Conservation (phyloP, 768 basidiomycete species). For the Roridomyces roridus region DNA sequence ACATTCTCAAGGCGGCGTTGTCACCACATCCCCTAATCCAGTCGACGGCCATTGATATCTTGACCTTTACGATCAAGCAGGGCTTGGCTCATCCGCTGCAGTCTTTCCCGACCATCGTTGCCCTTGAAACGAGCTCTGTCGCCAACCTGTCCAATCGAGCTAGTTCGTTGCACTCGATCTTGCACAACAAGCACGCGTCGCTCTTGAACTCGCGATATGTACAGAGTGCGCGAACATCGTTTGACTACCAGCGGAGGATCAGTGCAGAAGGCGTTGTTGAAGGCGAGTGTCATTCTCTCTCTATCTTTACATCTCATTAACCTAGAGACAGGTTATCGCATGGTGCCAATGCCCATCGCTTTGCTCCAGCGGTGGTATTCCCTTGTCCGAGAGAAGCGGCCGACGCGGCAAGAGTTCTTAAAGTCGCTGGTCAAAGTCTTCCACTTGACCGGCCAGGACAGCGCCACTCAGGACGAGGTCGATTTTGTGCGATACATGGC, state of each 20-base stretch:
- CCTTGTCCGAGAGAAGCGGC: conserved; percentile 90
- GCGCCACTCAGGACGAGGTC: conserved; percentile 77
- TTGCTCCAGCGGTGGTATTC: conserved; percentile 91
- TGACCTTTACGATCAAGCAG: conserved; percentile 93
- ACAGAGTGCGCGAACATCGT: conserved; percentile 81
- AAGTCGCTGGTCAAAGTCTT: conserved; percentile 84
- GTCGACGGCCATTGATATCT: conserved; percentile 84
- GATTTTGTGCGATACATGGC: conserved; percentile 92
- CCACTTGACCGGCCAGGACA: conserved; percentile 66
- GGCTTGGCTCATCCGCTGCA: conserved; percentile 95
- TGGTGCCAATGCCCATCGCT: conserved; percentile 69
- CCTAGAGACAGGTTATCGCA: conserved; percentile 61
- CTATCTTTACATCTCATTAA: neutral
- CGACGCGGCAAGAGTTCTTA: conserved; percentile 84
- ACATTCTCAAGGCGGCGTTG: conserved; percentile 82
- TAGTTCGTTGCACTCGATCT: conserved; percentile 74
- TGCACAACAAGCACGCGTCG: conserved; percentile 90
- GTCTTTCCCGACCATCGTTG: conserved; percentile 92
- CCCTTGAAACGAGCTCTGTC: conserved; percentile 86
- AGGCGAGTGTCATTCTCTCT: conserved; percentile 46
- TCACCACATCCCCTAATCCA: conserved; percentile 77
- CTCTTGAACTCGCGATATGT: conserved; percentile 87
- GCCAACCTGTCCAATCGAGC: conserved; percentile 72
- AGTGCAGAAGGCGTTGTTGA: conserved; percentile 52
- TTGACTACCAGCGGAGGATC: conserved; percentile 74